phyloP scores from a whole-genome alignment of 768 basidiomycete genomes.

The Coprinopsis cinerea region DNA sequence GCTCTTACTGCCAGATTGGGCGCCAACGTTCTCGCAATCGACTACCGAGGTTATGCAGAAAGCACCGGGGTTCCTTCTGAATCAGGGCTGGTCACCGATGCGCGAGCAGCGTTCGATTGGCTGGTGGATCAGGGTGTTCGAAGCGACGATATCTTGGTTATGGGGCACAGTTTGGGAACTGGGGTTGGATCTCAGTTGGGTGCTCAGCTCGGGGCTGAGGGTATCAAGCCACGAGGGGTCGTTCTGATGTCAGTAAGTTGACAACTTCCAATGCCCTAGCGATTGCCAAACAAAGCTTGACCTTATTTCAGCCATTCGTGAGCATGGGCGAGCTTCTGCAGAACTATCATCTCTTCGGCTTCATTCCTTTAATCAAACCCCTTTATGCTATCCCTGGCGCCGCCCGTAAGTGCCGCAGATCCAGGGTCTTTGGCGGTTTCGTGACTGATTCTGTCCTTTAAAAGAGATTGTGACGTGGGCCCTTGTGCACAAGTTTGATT shows the following conservation, averaged over 20 bases:
- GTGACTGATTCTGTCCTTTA: slow-evolving; percentile 14
- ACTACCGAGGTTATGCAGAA: slow-evolving; percentile 92
- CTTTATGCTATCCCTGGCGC: slow-evolving; percentile 59
- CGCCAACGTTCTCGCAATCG: slow-evolving; percentile 77
- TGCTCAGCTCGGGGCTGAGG: slow-evolving; percentile 40
- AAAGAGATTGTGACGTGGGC: slow-evolving; percentile 49
- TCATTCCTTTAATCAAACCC: slow-evolving; percentile 71
- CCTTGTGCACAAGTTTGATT: slow-evolving; percentile 53
- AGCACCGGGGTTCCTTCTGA: slow-evolving; percentile 77
- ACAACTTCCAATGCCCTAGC: no score
- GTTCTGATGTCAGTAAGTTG: slow-evolving; percentile 41
- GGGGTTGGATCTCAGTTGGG: slow-evolving; percentile 59
- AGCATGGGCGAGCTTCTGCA: slow-evolving; percentile 59
- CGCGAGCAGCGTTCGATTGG: slow-evolving; percentile 78
- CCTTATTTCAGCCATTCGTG: slow-evolving; percentile 63
- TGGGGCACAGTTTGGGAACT: slow-evolving; percentile 89
- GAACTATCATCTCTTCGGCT: slow-evolving; percentile 60
- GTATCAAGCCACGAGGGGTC: slow-evolving; percentile 35
- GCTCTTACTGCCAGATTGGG: slow-evolving; percentile 59
- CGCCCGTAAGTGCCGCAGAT: slow-evolving; percentile 42
- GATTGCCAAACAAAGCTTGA: no score
- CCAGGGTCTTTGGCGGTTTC: background rate
- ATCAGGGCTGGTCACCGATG: slow-evolving; percentile 65
- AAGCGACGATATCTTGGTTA: slow-evolving; percentile 57
- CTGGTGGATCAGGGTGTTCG: slow-evolving; percentile 51